Base-by-base conservation (phyloP, 2,329 filamentous ascomycete species). In the Didymella pomorum region DNA sequence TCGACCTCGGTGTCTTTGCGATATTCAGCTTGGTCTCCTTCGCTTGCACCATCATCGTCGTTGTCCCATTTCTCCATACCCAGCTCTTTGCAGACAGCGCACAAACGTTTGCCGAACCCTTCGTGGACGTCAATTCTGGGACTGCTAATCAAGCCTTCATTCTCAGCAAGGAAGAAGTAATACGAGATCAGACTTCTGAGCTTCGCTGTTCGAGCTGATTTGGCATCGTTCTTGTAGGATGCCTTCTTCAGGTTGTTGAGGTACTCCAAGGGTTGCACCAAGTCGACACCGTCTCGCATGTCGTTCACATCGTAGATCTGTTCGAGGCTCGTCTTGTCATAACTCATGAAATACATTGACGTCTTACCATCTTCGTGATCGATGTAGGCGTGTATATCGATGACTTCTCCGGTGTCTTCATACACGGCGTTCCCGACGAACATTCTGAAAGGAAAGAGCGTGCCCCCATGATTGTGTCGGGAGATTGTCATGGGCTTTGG, bases 161-260 rank as follows among this genome's bases (percentile, higher is more conserved):
- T 52, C 21, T 65, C 60, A 4, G 62, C 60, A 11, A 65, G 37
- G 26, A 62, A 57, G 43, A 61, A 62, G 18, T 61, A 63, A 44
- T 65, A 65, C 3, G 42, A 52, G 1, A 65, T 26, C 2, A 65
- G 20, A 28, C 43, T 53, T 8, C 55, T 46, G 11, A 61, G 47
- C 29, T 60, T 65, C 3, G 48, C 56, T 9, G 46, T 47, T 3
- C 57, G 54, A 7, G 44, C 52, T 21, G 12, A 26, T 2, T 20
- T 29, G 2, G 35, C n/a, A 2, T 37, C 49, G 9, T 23, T 25
- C 14, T 26, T 45, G 10, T 50, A 41, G 14, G 47, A 52, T 8
- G 14, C 26, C 25, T 39, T 44, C 23, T 44, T 49, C n/a, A 52
- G n/a, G 1, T 52, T 52, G 29, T 58, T 52, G n/a, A 58, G 49